phyloP scores from a whole-genome alignment of 2,329 filamentous ascomycete species.

The Ustulina deusta region DNA sequence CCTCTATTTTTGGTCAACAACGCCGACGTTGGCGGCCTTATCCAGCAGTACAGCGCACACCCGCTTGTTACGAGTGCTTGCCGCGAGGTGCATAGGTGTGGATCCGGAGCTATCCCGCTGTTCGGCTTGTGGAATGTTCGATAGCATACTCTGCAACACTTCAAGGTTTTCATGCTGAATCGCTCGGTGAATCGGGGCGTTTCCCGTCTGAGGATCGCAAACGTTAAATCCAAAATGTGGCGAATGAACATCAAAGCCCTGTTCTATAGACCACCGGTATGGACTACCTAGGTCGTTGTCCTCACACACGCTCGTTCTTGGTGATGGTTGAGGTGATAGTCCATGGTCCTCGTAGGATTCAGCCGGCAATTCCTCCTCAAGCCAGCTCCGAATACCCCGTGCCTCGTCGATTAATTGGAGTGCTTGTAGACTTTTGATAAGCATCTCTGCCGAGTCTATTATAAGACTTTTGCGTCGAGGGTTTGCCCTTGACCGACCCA shows the following conservation, averaged over 20 bases:
- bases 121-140: constrained; percentile 41
- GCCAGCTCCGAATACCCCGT: constrained; percentile 45
- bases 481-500: constrained; percentile 39
- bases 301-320: constrained; percentile 23
- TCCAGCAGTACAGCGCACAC: constrained; percentile 48
- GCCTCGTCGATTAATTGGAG: constrained; percentile 47
- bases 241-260: constrained; percentile 46
- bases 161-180: constrained; percentile 44
- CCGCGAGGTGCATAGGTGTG: constrained; percentile 50
- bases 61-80: constrained; percentile 48
- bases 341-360: constrained; percentile 4
- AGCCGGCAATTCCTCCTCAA: constrained; percentile 35
- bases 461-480: constrained; percentile 38
- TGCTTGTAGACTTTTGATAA: constrained; percentile 43
- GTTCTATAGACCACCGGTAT: constrained; percentile 47
- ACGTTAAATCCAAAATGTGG: constrained; percentile 45
- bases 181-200: constrained; percentile 47
- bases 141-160: constrained; percentile 46
- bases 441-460: constrained; percentile 45
- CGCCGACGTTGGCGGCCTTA: constrained; percentile 43
- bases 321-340: constrained; percentile 12
- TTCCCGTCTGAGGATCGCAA: constrained; percentile 40
- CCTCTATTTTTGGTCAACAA: constrained; percentile 44
- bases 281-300: constrained; percentile 32
- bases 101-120: constrained; percentile 40